phyloP scores from a whole-genome alignment of 352 stramenopile genomes.

The Globisporangium cederbergense region DNA sequence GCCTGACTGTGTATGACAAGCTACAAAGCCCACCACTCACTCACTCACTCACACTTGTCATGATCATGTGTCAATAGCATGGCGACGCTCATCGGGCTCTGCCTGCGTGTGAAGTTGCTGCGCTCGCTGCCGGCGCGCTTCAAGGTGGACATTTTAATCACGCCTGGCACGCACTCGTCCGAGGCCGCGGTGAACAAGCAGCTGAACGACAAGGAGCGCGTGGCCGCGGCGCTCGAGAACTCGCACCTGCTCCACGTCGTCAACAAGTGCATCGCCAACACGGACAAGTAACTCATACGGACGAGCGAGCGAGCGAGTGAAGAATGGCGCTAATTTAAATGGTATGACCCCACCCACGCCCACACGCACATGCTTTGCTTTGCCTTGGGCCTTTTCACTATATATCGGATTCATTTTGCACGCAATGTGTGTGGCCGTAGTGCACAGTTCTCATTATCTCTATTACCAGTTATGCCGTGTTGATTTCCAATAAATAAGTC shows the following conservation, averaged over 20 bases:
- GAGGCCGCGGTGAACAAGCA: conserved; percentile 97
- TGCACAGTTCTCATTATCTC: not conserved
- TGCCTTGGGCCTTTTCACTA: not conserved
- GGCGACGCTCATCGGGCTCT: conserved; percentile 96
- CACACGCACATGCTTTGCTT: not conserved
- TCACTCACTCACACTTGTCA: not conserved
- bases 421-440: too few relatives aligned
- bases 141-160: conserved; percentile 94
- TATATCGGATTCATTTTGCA: too few relatives aligned
- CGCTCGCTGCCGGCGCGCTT: conserved; percentile 91
- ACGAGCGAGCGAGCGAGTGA: not conserved
- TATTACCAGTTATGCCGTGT: not conserved
- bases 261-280: conserved; percentile 95
- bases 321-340: conserved; percentile 10
- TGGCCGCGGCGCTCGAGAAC: conserved; percentile 96
- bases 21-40: not conserved
- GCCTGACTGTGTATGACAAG: not conserved
- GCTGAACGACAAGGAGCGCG: conserved; percentile 96
- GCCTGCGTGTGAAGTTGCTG: conserved; percentile 94
- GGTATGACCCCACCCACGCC: not conserved
- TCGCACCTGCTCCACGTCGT: conserved; percentile 94
- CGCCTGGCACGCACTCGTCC: conserved; percentile 92
- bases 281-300: conserved; percentile 56
- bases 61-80: conserved; percentile 56
- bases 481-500: conserved; percentile 1